A percentile compares a stretch with the other conserved stretches of the same genome.
phyloP scores from a whole-genome alignment of 208 protist genomes.

The Crithidia mellificae region DNA sequence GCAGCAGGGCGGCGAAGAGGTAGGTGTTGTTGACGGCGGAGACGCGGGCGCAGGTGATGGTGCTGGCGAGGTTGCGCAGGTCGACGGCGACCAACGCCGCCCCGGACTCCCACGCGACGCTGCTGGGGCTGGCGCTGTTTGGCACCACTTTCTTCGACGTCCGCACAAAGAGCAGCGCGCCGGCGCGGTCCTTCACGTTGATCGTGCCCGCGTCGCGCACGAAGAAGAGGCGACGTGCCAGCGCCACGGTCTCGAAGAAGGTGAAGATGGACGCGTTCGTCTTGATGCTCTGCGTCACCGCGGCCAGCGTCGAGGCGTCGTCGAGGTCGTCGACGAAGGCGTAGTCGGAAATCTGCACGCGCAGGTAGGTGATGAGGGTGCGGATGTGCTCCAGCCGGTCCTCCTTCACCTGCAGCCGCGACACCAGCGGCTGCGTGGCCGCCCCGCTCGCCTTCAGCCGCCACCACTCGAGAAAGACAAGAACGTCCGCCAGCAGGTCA shows the following conservation, averaged over 20 bases:
- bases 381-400: slow-evolving; percentile 60
- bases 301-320: slow-evolving; percentile 33
- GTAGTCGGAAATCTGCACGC: slow-evolving; percentile 84
- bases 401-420: slow-evolving; percentile 56
- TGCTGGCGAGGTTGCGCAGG: slow-evolving; percentile 53
- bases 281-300: slow-evolving; percentile 39
- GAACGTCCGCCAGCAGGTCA: slow-evolving; percentile 80
- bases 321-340: slow-evolving; percentile 72
- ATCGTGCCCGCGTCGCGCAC: slow-evolving; percentile 73
- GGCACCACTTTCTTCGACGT: slow-evolving; percentile 78
- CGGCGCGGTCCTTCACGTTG: slow-evolving; percentile 59
- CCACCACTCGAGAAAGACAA: slow-evolving; percentile 83
- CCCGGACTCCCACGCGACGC: slow-evolving; percentile 66
- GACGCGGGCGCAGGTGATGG: slow-evolving; percentile 56
- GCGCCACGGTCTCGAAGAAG: slow-evolving; percentile 61
- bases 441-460: slow-evolving; percentile 42
- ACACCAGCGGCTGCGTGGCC: slow-evolving; percentile 42
- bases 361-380: slow-evolving; percentile 64
- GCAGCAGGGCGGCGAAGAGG: slow-evolving; percentile 78
- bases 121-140: slow-evolving; percentile 38
- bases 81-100: slow-evolving; percentile 64
- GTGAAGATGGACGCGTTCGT: slow-evolving; percentile 69
- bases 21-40: slow-evolving; percentile 73
- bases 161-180: slow-evolving; percentile 84
- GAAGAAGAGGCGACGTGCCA: slow-evolving; percentile 65